Evolutionary conservation across 441 rosid species (phyloP).

Genomic region (Populus hybrid): DNA sequence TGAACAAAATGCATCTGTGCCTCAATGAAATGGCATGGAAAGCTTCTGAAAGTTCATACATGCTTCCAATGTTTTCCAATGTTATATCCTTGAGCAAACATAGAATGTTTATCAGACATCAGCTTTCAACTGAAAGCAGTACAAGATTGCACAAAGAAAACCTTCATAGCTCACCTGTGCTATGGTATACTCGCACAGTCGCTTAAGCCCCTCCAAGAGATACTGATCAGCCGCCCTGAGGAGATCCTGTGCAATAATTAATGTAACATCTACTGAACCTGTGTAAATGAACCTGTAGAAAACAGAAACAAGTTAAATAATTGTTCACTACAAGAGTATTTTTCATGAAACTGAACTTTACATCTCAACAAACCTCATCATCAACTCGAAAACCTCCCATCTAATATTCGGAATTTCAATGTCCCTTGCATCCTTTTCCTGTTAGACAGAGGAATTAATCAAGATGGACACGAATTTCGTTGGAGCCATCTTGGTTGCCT

Average conservation of each 20-base stretch:
- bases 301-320: conserved; percentile 7
- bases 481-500: not conserved
- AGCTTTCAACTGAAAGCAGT: conserved; percentile 13
- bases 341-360: conserved; percentile 3
- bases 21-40: conserved; percentile 89
- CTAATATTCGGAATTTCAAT: conserved; percentile 95
- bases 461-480: not conserved
- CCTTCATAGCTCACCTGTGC: conserved; percentile 69
- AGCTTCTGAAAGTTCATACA: conserved; percentile 98
- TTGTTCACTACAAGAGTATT: not conserved
- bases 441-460: conserved; percentile 21
- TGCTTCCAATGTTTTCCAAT: conserved; percentile 80
- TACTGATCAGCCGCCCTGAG: conserved; percentile 99
- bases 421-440: conserved; percentile 98
- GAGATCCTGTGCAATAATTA: conserved; percentile 89
- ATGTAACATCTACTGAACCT: conserved; percentile 82
- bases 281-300: conserved; percentile 82
- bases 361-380: conserved; percentile 77
- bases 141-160: conserved; percentile 9
- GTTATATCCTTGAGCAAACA: conserved; percentile 67
- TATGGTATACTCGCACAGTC: conserved; percentile 92
- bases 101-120: conserved; percentile 12
- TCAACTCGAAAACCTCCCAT: conserved; percentile 99
- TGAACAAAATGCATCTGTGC: conserved; percentile 86
- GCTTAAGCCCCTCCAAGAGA: conserved; percentile 94